Base-by-base conservation (phyloP, 2,329 filamentous ascomycete genomes). In the Xylaria polymorpha region DNA sequence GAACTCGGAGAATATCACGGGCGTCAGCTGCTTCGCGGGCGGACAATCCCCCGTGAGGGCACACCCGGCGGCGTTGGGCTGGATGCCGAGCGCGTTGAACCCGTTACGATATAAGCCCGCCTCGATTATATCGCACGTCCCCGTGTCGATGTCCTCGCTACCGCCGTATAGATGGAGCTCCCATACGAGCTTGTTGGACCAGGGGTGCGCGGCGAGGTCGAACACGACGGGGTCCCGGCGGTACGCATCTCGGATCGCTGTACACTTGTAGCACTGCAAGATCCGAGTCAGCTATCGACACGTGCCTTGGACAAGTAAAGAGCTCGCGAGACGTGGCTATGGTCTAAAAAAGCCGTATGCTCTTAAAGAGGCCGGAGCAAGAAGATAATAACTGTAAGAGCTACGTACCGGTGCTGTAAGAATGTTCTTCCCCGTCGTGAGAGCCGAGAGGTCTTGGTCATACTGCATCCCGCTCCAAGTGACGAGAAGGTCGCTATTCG, bases 391-490 rank as follows among this genome's bases (percentile, higher is more conserved):
- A 29, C 25, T 29, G 25, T 4, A 39, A 56, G 9, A 22, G 25
- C 25, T 8, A 57, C 55, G 10, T 57, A 57, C 55, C 20, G 79
- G 81, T 12, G 79, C 79, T 55, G 81, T 81, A 44, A 81, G 78
- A 39, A 82, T 76, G 68, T 83, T 82, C 41, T 81, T 78, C 25
- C 78, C 77, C 0, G 79, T 74, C 18, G 80, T 83, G 10, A 85
- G 77, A 2, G 83, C 82, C 0, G 79, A 80, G 1, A 85, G 75
- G 61, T 83, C 83, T 29, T 84, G 80, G 67, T 85, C 83, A 74
- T 81, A 86, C 71, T 84, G 81, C 72, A 85, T 80, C 0, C 85
- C 85, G 15, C 83, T 84, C 76, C 84, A 82, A 62, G 83, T 84
- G 69, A 86, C 83, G 10, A 86, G 75, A 2, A 85, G 77, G 51